These are phyloP conservation scores for Sphenostylis stenocarpa DNA, from an alignment of 306 rosid species.

Conservation along the genomic window DNA sequence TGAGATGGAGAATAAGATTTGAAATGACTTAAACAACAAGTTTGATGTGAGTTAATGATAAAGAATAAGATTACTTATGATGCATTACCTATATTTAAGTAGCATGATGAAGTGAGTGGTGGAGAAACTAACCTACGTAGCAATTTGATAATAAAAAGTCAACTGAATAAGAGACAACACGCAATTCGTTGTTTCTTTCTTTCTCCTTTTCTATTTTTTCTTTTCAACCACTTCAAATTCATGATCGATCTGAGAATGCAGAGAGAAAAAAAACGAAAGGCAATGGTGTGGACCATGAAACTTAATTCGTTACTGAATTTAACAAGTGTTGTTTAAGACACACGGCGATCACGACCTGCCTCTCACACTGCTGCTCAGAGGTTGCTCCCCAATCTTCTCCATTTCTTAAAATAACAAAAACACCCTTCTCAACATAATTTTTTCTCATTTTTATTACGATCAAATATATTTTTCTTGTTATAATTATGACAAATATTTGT, in stretches of 20 bases:
- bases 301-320: slow-evolving; percentile 31
- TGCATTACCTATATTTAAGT: neutral
- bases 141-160: neutral
- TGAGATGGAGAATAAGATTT: too few relatives aligned
- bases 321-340: slow-evolving; percentile 44
- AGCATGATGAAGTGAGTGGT: neutral
- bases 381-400: slow-evolving; percentile 33
- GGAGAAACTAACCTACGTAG: neutral
- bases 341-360: slow-evolving; percentile 37
- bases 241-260: neutral
- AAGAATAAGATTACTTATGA: neutral
- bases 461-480: too few relatives aligned
- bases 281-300: slow-evolving; percentile 34
- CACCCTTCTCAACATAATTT: neutral
- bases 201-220: neutral
- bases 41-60: neutral
- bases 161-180: slow-evolving; percentile 17
- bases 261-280: neutral
- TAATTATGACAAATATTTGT: too few relatives aligned
- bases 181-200: neutral
- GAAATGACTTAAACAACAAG: neutral
- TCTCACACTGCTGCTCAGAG: slow-evolving; percentile 27
- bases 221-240: neutral
- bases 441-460: too few relatives aligned
- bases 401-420: slow-evolving; percentile 10